Conservation (phyloP, 1,284 basidiomycete species). For the Trichosporon inkin region DNA sequence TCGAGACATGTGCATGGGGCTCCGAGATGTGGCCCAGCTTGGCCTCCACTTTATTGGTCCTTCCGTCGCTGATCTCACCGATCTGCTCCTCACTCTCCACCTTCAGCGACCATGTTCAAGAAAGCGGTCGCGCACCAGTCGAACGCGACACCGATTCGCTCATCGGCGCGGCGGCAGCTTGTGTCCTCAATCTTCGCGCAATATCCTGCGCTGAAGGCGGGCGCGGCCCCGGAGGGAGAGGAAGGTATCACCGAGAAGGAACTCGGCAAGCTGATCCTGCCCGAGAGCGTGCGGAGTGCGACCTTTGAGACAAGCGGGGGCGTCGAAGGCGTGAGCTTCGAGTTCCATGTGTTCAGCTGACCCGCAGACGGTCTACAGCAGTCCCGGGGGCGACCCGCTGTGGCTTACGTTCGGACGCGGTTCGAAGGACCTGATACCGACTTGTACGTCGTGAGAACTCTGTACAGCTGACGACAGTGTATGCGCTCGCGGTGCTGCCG, state of each 20-base stretch:
- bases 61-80: neutral
- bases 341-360: slow-evolving; percentile 7
- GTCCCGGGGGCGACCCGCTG: slow-evolving; percentile 66
- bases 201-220: slow-evolving; percentile 29
- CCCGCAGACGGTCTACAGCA: slow-evolving; percentile 55
- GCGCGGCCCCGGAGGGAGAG: slow-evolving; percentile 8
- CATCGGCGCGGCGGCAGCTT: slow-evolving; percentile 45
- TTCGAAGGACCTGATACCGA: slow-evolving; percentile 62
- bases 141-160: slow-evolving; percentile 48
- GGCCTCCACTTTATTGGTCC: slow-evolving; percentile 8
- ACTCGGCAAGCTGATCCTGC: slow-evolving; percentile 40
- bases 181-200: slow-evolving; percentile 34
- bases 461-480: slow-evolving; percentile 39
- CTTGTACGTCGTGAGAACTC: slow-evolving; percentile 50
- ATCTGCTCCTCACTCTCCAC: neutral
- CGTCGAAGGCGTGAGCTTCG: slow-evolving; percentile 40
- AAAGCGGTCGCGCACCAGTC: slow-evolving; percentile 47
- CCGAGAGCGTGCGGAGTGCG: slow-evolving; percentile 41
- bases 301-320: slow-evolving; percentile 45
- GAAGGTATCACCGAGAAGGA: slow-evolving; percentile 32
- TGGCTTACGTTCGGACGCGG: slow-evolving; percentile 68
- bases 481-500: slow-evolving; percentile 27
- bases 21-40: neutral
- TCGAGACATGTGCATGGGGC: slow-evolving; percentile 1
- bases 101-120: slow-evolving; percentile 44